Evolutionary conservation across 2,329 filamentous ascomycete genomes (phyloP).

Genomic region (Sporothrix inflata): DNA sequence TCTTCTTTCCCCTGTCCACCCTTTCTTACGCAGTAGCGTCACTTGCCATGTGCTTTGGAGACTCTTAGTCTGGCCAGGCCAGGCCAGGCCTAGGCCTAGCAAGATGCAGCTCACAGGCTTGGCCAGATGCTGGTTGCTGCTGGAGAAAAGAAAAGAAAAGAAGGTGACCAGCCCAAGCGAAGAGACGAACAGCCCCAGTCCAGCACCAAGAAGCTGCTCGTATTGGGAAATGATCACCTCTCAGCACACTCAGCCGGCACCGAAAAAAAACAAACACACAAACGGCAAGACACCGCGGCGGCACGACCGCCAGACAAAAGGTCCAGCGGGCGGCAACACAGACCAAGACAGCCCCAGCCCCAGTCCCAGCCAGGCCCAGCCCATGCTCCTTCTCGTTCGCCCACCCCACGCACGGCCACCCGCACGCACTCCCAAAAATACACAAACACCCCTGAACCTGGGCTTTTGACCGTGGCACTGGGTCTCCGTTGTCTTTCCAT

Average conservation of each 20-base stretch:
- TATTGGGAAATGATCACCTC: constrained; percentile 21
- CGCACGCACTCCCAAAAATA: constrained; percentile 22
- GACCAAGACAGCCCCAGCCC: background rate
- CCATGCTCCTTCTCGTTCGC: background rate
- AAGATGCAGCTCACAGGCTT: background rate
- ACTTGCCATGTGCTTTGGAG: constrained; percentile 22
- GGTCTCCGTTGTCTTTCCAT: background rate
- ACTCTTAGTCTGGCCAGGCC: background rate
- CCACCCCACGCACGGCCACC: background rate
- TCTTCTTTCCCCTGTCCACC: background rate
- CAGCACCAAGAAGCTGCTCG: background rate
- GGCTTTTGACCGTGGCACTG: constrained; percentile 8
- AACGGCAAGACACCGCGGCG: background rate
- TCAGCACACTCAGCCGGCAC: background rate
- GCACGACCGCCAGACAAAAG: background rate
- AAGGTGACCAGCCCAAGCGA: background rate
- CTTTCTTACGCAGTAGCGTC: background rate
- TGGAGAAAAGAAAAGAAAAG: constrained; percentile 8
- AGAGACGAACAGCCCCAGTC: background rate
- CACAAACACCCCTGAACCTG: constrained; percentile 21
- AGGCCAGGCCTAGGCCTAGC: constrained; percentile 3
- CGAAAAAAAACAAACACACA: background rate
- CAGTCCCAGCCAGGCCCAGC: background rate
- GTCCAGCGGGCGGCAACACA: background rate
- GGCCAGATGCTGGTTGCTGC: background rate